Evolutionary conservation across 1,284 basidiomycete genomes (phyloP).

Genomic region (Calocybe gambosa): DNA sequence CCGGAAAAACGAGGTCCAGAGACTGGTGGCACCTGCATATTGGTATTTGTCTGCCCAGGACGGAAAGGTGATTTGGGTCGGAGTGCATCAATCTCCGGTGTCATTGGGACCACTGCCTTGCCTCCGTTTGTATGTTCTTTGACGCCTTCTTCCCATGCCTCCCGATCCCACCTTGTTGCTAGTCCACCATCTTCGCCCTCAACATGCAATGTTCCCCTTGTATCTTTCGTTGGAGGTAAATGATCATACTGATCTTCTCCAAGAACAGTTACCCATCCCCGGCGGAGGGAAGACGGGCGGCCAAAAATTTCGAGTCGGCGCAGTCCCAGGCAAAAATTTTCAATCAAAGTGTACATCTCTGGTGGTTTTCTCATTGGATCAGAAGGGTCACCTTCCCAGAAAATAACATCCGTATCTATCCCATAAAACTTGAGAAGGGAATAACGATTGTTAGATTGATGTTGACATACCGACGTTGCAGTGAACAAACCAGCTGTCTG

Average conservation of each 20-base stretch:
- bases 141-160: conserved; percentile 53
- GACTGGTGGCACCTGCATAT: conserved; percentile 14
- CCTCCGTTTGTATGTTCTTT: conserved; percentile 47
- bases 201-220: conserved; percentile 27
- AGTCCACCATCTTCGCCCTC: conserved; percentile 39
- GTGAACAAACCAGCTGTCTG: conserved; percentile 94
- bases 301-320: conserved; percentile 92
- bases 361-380: conserved; percentile 86
- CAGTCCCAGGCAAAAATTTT: conserved; percentile 95
- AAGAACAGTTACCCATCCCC: conserved; percentile 91
- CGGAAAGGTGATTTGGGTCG: conserved; percentile 80
- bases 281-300: conserved; percentile 63
- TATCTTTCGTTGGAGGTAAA: conserved; percentile 28
- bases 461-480: conserved; percentile 81
- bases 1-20: conserved; percentile 18
- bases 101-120: conserved; percentile 63
- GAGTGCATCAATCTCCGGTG: conserved; percentile 77
- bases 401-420: conserved; percentile 90
- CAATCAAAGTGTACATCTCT: conserved; percentile 92
- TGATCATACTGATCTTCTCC: conserved; percentile 54
- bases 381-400: conserved; percentile 83
- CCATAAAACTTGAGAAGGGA: conserved; percentile 3
- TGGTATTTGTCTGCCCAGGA: conserved; percentile 23
- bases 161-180: conserved; percentile 46
- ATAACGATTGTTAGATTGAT: background rate